These are phyloP conservation scores for Cordyceps cicadae DNA, from an alignment of 2,329 filamentous ascomycete species.

Conservation along the genomic window DNA sequence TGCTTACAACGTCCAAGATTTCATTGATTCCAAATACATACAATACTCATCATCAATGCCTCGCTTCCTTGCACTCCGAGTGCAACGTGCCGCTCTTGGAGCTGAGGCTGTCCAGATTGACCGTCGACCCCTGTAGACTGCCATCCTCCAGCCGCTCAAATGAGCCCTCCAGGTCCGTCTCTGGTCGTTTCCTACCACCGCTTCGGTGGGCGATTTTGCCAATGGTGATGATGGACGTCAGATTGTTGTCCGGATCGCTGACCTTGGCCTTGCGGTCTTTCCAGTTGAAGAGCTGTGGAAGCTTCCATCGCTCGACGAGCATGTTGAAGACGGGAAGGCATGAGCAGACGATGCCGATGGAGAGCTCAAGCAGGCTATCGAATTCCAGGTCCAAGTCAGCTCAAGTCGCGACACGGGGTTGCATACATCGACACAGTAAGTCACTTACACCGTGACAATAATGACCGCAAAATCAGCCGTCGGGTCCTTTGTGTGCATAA, in stretches of 20 bases:
- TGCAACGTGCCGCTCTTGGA: background rate
- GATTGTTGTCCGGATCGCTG: background rate
- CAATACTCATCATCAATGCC: background rate
- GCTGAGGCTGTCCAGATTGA: background rate
- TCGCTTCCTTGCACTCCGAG: background rate
- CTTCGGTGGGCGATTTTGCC: background rate
- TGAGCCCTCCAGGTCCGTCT: background rate
- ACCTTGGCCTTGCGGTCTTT: background rate
- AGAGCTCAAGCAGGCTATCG: conserved; percentile 13
- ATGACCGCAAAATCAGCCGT: conserved; percentile 19
- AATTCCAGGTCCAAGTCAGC: background rate
- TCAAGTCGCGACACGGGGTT: too few relatives aligned
- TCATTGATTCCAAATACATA: background rate
- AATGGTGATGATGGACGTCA: background rate
- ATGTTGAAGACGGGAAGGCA: conserved; percentile 15
- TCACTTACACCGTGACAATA: conserved; percentile 4
- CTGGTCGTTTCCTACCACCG: background rate
- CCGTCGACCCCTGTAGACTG: background rate
- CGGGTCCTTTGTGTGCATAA: conserved; percentile 18
- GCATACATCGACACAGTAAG: too few relatives aligned
- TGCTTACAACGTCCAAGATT: background rate
- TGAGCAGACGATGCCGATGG: conserved; percentile 15
- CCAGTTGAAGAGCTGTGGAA: background rate
- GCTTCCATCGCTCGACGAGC: conserved; percentile 11
- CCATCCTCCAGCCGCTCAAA: conserved; percentile 1